These are phyloP conservation scores for Alternaria arbusti DNA, from an alignment of 2,329 filamentous ascomycete species.

Conservation along the genomic window DNA sequence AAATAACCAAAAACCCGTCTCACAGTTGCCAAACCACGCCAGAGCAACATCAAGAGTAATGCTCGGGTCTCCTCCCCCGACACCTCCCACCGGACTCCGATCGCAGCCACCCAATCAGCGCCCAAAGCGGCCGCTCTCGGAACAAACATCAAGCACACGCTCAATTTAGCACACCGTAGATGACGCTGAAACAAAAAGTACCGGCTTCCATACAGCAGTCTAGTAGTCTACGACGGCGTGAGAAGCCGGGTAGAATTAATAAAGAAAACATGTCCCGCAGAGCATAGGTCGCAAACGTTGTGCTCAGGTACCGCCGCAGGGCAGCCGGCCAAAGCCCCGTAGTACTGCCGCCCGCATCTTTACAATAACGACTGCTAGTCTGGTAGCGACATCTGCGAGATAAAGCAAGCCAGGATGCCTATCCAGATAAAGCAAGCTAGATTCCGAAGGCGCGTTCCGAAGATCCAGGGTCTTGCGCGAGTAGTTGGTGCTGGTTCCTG, in stretches of 20 bases:
- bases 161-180: not conserved
- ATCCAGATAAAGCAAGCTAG: constrained; percentile 6
- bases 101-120: constrained; percentile 19
- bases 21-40: not conserved
- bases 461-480: constrained; percentile 8
- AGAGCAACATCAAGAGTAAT: constrained; percentile 2
- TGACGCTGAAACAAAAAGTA: constrained; percentile 6
- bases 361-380: not conserved
- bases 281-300: not conserved
- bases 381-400: not conserved
- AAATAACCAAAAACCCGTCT: not conserved
- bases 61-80: constrained; percentile 34
- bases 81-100: constrained; percentile 28
- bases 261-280: not conserved
- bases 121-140: constrained; percentile 5
- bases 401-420: not conserved
- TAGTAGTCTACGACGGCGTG: not conserved
- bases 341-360: not conserved
- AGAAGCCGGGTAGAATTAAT: not conserved
- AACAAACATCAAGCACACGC: not conserved
- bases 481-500: not conserved
- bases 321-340: not conserved
- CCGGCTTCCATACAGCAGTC: not conserved
- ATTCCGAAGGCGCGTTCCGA: constrained; percentile 21
- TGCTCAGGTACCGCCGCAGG: not conserved